Evolutionary conservation across 148 eudicot species (phyloP).

Genomic region (Chenopodium formosanum): DNA sequence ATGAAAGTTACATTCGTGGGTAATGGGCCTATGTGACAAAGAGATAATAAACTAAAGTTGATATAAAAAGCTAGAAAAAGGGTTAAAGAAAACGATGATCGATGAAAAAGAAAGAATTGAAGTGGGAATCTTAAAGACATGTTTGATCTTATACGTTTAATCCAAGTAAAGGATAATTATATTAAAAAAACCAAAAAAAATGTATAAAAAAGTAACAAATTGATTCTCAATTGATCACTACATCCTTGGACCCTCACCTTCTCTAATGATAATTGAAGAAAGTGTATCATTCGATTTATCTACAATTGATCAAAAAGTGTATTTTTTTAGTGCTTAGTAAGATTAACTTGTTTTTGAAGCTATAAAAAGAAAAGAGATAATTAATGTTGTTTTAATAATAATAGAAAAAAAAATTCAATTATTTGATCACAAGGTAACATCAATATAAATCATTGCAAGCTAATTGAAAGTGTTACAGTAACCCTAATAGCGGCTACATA

Average conservation of each 20-base stretch:
- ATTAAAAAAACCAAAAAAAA: neutral
- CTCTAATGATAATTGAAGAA: neutral
- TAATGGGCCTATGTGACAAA: neutral
- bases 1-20: neutral
- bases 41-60: neutral
- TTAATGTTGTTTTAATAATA: too few species aligned
- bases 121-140: constrained; percentile 2
- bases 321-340: too few species aligned
- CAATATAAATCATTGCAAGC: too few species aligned
- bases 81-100: neutral
- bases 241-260: neutral
- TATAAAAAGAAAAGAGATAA: too few species aligned
- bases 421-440: too few species aligned
- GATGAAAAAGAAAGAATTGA: neutral
- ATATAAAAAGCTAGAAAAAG: neutral
- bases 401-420: too few species aligned
- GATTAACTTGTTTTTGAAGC: too few species aligned
- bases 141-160: neutral
- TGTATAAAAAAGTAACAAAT: neutral
- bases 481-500: too few species aligned
- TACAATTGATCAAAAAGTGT: neutral
- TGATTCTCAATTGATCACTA: neutral
- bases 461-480: too few species aligned
- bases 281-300: neutral
- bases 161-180: constrained; percentile 13